Conservation (phyloP, 2,329 filamentous ascomycete species). For the Beauveria scarabaeidicola region DNA sequence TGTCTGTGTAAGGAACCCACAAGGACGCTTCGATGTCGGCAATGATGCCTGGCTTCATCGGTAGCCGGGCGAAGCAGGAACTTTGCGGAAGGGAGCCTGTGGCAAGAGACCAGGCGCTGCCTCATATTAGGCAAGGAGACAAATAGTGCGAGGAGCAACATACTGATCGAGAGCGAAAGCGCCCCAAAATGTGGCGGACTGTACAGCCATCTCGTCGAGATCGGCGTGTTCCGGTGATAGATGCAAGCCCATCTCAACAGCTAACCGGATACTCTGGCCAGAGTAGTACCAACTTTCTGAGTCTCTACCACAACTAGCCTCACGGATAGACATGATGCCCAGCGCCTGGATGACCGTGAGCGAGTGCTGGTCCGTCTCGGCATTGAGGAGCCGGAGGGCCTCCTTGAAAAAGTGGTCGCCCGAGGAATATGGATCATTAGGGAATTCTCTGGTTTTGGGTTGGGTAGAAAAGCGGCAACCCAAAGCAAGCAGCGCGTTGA, state of each 20-base stretch:
- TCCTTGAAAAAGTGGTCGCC: conserved; percentile 71
- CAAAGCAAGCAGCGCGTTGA: conserved; percentile 57
- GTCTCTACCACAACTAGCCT: conserved; percentile 64
- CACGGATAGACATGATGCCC: conserved; percentile 66
- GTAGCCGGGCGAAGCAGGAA: conserved; percentile 47
- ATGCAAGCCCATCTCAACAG: conserved; percentile 64
- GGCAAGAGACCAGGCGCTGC: conserved; percentile 56
- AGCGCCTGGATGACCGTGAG: conserved; percentile 67
- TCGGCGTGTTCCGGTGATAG: conserved; percentile 39
- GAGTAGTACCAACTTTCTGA: conserved; percentile 66
- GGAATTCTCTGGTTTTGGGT: conserved; percentile 53
- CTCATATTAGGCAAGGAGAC: conserved; percentile 9
- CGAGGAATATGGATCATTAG: conserved; percentile 53
- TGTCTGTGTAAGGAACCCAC: conserved; percentile 52
- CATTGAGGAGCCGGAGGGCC: conserved; percentile 50
- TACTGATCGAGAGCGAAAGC: conserved; percentile 57
- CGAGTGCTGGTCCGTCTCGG: conserved; percentile 49
- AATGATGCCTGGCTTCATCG: conserved; percentile 52
- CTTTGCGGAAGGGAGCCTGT: conserved; percentile 54
- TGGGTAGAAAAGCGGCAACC: conserved; percentile 62
- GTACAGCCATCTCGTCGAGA: conserved; percentile 49
- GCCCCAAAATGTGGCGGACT: conserved; percentile 53
- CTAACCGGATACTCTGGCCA: conserved; percentile 63
- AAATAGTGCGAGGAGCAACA: conserved; percentile 24
- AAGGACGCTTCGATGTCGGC: conserved; percentile 50